phyloP scores from a whole-genome alignment of 306 rosid species.

The Gastrolobium bilobum region DNA sequence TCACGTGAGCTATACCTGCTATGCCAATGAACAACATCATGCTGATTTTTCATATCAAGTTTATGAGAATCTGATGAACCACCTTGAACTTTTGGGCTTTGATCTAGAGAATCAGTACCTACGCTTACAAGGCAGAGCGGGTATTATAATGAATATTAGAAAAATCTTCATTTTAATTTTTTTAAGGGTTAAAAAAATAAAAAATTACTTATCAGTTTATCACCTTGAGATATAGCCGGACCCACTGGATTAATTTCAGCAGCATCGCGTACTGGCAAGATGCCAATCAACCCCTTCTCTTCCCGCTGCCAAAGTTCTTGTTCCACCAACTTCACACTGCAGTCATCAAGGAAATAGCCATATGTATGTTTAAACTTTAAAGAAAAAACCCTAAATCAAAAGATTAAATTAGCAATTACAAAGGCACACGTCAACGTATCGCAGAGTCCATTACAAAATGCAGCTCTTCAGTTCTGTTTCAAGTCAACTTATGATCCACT shows the following conservation, averaged over 20 bases:
- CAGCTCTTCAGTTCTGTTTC: conserved; percentile 26
- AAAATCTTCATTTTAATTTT: not conserved
- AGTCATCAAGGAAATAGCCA: conserved; percentile 37
- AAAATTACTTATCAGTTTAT: conserved; percentile 21
- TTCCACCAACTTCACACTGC: conserved; percentile 96
- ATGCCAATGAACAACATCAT: conserved; percentile 95
- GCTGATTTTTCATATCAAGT: conserved; percentile 73
- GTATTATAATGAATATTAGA: conserved; percentile 1
- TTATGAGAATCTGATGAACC: conserved; percentile 74
- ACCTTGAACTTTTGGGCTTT: conserved; percentile 71
- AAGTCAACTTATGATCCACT: conserved; percentile 7
- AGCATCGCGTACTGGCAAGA: conserved; percentile 89
- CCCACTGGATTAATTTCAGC: conserved; percentile 70
- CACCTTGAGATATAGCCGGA: conserved; percentile 78
- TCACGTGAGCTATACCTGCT: conserved; percentile 62
- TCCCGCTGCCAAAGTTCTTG: conserved; percentile 99
- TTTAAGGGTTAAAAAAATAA: not conserved
- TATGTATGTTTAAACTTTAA: not conserved
- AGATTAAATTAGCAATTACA: not conserved
- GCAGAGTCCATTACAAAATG: conserved; percentile 23
- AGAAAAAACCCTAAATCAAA: not conserved
- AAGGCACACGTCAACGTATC: conserved; percentile 5
- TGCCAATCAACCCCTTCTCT: conserved; percentile 97
- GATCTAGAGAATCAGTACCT: conserved; percentile 75
- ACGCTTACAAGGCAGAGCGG: conserved; percentile 44